phyloP scores from a whole-genome alignment of 2,329 filamentous ascomycete species.

The Rhytidhysteron rufulum region DNA sequence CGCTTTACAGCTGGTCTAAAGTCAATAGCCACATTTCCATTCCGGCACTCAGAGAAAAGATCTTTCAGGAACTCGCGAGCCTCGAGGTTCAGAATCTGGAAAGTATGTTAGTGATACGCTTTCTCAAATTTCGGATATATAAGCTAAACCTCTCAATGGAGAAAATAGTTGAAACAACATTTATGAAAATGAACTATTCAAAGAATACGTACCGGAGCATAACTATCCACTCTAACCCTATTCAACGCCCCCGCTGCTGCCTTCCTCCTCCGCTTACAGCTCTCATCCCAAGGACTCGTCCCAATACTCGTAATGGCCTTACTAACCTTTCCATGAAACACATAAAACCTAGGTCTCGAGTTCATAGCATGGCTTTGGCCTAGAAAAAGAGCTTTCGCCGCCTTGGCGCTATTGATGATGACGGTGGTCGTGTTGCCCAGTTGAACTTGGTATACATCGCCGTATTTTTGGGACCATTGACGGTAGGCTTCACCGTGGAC shows the following conservation, averaged over 20 bases:
- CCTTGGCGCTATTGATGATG: slow-evolving; percentile 52
- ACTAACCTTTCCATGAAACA: slow-evolving; percentile 51
- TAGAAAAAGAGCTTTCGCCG: slow-evolving; percentile 50
- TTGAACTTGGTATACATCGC: slow-evolving; percentile 55
- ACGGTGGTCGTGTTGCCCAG: slow-evolving; percentile 56
- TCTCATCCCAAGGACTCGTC: slow-evolving; percentile 10
- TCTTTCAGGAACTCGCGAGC: neutral
- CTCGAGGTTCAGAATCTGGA: neutral
- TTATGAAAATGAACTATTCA: too few relatives aligned
- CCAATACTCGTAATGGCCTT: slow-evolving; percentile 10
- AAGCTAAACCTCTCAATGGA: too few relatives aligned
- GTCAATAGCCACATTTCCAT: neutral
- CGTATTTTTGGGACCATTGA: slow-evolving; percentile 49
- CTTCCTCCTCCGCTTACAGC: slow-evolving; percentile 10
- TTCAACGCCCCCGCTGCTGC: slow-evolving; percentile 9
- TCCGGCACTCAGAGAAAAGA: neutral
- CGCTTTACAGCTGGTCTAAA: neutral
- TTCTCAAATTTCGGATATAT: too few relatives aligned
- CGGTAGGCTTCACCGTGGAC: slow-evolving; percentile 43
- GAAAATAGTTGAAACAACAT: too few relatives aligned
- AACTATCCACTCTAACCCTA: slow-evolving; percentile 7
- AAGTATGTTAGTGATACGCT: too few relatives aligned
- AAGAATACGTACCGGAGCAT: too few relatives aligned
- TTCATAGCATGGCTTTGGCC: slow-evolving; percentile 53
- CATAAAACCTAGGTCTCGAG: slow-evolving; percentile 56